phyloP scores from a whole-genome alignment of 2,329 filamentous ascomycete species.

The Calonectria naviculata region DNA sequence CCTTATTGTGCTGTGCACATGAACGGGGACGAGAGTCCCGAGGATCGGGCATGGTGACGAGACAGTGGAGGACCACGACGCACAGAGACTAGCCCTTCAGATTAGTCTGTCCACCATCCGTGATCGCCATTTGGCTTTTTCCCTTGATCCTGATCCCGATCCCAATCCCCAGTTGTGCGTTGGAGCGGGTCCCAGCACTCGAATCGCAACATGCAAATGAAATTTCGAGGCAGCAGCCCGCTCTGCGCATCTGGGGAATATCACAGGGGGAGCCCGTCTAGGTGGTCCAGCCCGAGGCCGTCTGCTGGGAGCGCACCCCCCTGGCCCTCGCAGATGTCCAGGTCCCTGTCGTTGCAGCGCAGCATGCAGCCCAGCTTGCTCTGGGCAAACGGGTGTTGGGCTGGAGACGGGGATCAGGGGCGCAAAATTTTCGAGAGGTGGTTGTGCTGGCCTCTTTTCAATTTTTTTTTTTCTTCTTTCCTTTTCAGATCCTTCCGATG shows the following conservation, averaged over 20 bases:
- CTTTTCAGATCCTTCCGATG: background rate
- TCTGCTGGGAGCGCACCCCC: background rate
- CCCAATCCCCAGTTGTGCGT: background rate
- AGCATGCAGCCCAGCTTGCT: constrained; percentile 8
- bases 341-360: constrained; percentile 3
- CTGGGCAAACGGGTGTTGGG: constrained; percentile 9
- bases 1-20: background rate
- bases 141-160: background rate
- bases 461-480: background rate
- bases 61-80: background rate
- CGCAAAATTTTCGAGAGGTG: background rate
- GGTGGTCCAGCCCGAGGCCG: background rate
- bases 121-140: constrained; percentile 6
- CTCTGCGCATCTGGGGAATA: constrained; percentile 39
- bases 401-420: background rate
- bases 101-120: background rate
- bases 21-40: background rate
- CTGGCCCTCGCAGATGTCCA: constrained; percentile 2
- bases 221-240: constrained; percentile 9
- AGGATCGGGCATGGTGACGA: background rate
- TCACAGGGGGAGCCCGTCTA: constrained; percentile 26
- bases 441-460: background rate
- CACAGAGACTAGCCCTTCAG: background rate
- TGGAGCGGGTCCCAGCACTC: constrained; percentile 9
- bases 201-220: constrained; percentile 4